Evolutionary conservation across 441 rosid species (phyloP), one percentile per base, ranked within the genome.

Genomic region (Lepidium campestre): DNA sequence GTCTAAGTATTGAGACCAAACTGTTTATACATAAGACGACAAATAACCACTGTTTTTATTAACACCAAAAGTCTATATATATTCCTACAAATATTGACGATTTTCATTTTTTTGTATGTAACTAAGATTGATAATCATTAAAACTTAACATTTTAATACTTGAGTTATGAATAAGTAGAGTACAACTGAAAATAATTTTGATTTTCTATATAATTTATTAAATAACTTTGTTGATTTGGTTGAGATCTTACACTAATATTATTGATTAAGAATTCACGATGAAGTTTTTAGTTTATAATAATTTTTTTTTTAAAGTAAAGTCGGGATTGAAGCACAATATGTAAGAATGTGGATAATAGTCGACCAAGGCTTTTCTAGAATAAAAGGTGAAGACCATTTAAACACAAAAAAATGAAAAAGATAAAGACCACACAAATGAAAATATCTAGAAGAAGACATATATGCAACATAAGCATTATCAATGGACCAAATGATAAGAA

Each of bases 1-100:
- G 67, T 65, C 61, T 27, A 65, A 72, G 39, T 32, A 52, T 44
- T 2, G 49, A 72, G 57, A 52, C 62, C 56, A 66, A 59, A 59
- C 62, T 52, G 48, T 41, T 27, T 27, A n/a, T n/a, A 27, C 31
- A 27, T 27, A 27, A 27, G 1, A 27, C 31, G 31, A 27, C 31
- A 27, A 27, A 27, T 4, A 6, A 27, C 1, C 6, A 59, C 62
- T 52, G 48, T 41, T 25, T 41, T 50, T 14, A 58, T 42, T 17
- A 23, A 50, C 34, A 18, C 56, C 57, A 41, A 57, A 49, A 34
- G 63, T 64, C 63, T 18, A 35, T 18, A 25, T 18, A 35, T 18
- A 25, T 25, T 23, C 7, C 13, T 22, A 62, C 29, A 69, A 36
- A 57, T 27, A n/a, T 25, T 7, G 13, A 42, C 15, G 11, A 12